These are phyloP conservation scores for Eucalyptus albens DNA, from an alignment of 345 rosid genomes.

Conservation along the genomic window DNA sequence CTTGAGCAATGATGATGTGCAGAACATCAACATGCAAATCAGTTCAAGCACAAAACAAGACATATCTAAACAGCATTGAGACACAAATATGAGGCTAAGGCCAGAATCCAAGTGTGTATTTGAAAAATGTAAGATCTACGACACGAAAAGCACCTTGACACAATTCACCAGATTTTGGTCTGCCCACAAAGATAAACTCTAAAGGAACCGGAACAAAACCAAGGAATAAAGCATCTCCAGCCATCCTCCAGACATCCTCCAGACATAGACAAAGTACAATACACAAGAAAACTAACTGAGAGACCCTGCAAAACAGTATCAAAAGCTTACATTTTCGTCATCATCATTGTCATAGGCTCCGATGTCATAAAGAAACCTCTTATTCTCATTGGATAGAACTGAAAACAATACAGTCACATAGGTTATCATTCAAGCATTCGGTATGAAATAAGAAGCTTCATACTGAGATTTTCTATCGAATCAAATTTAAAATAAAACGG, in stretches of 20 bases:
- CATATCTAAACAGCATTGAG: not conserved
- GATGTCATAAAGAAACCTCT: conserved; percentile 77
- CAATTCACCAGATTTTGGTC: not conserved
- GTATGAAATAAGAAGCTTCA: not conserved
- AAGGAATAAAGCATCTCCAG: not conserved
- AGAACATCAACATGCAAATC: not conserved
- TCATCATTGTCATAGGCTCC: conserved; percentile 65
- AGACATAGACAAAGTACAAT: not conserved
- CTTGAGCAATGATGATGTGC: not conserved
- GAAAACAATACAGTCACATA: not conserved
- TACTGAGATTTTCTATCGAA: not conserved
- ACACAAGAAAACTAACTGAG: not conserved
- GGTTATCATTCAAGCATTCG: not conserved
- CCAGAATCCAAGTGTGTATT: not conserved
- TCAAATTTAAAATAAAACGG: not conserved
- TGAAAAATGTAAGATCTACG: not conserved
- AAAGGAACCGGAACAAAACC: not conserved
- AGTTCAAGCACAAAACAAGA: not conserved
- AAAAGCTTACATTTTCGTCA: conserved; percentile 35
- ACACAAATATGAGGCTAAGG: not conserved
- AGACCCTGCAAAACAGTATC: not conserved
- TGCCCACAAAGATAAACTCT: not conserved
- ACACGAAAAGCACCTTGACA: not conserved
- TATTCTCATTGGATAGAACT: conserved; percentile 79
- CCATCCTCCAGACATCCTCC: not conserved